phyloP scores from a whole-genome alignment of 306 rosid genomes.

The Quercus engelmannii region DNA sequence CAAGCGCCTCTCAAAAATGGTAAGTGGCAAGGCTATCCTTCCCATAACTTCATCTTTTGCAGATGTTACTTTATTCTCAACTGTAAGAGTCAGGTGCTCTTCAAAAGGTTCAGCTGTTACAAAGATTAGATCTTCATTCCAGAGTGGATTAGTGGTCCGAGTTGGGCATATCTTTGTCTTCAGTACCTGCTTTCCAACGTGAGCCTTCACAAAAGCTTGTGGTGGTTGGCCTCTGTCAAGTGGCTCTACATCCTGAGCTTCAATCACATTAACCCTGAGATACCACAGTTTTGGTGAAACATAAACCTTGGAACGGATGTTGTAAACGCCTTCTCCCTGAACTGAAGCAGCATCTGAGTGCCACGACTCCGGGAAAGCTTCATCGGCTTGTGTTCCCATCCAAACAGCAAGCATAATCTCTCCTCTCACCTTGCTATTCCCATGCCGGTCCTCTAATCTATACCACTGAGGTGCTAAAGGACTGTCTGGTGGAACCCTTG shows the following conservation, averaged over 20 bases:
- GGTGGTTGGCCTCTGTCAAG: conserved; percentile 54
- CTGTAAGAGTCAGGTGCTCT: conserved; percentile 52
- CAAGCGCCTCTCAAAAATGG: conserved; percentile 58
- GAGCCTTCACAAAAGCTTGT: conserved; percentile 63
- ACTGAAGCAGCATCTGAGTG: conserved; percentile 69
- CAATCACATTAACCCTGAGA: conserved; percentile 71
- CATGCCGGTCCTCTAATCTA: conserved; percentile 42
- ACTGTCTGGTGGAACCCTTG: conserved; percentile 86
- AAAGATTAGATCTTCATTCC: conserved; percentile 80
- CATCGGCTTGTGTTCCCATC: conserved; percentile 91
- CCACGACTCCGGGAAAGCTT: conserved; percentile 89
- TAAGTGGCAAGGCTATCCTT: conserved; percentile 29
- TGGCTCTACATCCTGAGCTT: conserved; percentile 76
- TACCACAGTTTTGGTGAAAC: conserved; percentile 84
- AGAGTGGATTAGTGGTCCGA: conserved; percentile 49
- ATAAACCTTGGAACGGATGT: conserved; percentile 71
- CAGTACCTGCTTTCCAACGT: conserved; percentile 65
- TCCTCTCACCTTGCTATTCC: conserved; percentile 51
- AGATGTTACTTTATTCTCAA: conserved; percentile 49
- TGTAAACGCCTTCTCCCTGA: conserved; percentile 60
- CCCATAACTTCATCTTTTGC: conserved; percentile 64
- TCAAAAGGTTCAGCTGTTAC: conserved; percentile 92
- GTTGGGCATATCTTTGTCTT: conserved; percentile 61
- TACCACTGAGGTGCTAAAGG: conserved; percentile 92
- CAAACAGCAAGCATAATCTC: conserved; percentile 82